Base-by-base conservation (phyloP, 2,329 filamentous ascomycete species). In the Phialophora tarda region DNA sequence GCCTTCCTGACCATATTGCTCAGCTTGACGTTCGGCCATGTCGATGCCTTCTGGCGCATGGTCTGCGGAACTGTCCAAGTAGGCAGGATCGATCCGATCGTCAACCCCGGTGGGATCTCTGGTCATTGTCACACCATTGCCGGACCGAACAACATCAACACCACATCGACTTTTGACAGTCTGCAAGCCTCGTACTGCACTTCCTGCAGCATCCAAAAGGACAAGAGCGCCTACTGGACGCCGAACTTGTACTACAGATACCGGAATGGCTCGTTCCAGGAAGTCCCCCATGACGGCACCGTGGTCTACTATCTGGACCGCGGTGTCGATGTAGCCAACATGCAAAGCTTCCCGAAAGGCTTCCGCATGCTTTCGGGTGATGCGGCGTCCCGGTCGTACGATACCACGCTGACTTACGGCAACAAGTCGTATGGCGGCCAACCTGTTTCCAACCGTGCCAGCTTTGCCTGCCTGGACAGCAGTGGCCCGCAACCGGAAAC, bases 391-490 rank as follows among this genome's bases (percentile, higher is more conserved):
- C 69, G 71, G 14, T 63, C 68, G 11, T 73, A 61, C 51, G 64
- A 73, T 34, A 62, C 30, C 12, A 68, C 67, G 17, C 23, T 68
- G 58, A 71, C 70, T 21, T 70, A 65, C 41, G 56, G 58, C 21
- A 68, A 66, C 32, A 67, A 50, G 59, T 62, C 62, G 4, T 69
- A 66, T 34, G 63, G 60, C 79, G 79, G n/a, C 84, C 86, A 69
- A 88, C 86, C 89, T 0, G 84, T 92, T 69, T 88, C 89, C 2
- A 86, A 87, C 72, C 82, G 86, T 53, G 84, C 86, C 38, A 92
- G 94, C 5, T 97, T 96, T 85, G 97, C 97, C 83, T 98, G 95
- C 80, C 81, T 98, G 67, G 89, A 97, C 85, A 97, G 97, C 76
- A 63, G 51, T 23, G 74, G 73, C 32, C 82, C 79, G 24, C 73